These are phyloP conservation scores for Fraxinus cuspidata DNA, from an alignment of 257 asterid genomes.

Conservation along the genomic window DNA sequence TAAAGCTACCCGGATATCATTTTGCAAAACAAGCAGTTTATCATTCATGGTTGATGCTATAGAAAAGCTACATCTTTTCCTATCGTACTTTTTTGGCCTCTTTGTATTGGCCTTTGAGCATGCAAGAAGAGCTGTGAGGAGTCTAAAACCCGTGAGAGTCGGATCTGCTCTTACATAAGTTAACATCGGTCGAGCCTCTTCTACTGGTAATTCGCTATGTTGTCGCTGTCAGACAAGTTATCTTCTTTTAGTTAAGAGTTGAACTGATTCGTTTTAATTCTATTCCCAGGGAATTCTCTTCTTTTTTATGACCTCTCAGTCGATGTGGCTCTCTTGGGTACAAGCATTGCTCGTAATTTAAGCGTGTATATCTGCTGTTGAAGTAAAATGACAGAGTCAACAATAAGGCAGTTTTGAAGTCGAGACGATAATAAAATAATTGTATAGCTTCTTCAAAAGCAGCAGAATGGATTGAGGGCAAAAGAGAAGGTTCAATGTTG, in stretches of 20 bases:
- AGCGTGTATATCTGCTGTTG: background rate
- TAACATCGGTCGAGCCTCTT: slow-evolving; percentile 30
- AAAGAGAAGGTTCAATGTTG: background rate
- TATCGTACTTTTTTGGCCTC: slow-evolving; percentile 56
- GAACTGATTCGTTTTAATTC: slow-evolving; percentile 8
- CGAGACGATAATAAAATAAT: background rate
- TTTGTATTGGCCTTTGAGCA: slow-evolving; percentile 53
- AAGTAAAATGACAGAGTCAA: background rate
- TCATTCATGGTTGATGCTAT: slow-evolving; percentile 42
- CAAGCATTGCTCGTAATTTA: background rate
- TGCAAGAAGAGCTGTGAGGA: slow-evolving; percentile 52
- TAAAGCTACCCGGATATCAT: slow-evolving; percentile 39
- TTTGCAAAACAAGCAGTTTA: slow-evolving; percentile 44
- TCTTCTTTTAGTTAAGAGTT: background rate
- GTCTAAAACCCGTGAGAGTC: slow-evolving; percentile 70
- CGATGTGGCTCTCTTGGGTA: background rate
- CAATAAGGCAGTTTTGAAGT: background rate
- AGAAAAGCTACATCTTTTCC: slow-evolving; percentile 54
- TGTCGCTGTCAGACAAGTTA: background rate
- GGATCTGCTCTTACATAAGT: slow-evolving; percentile 62
- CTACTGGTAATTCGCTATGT: slow-evolving; percentile 41
- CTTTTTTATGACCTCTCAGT: slow-evolving; percentile 13
- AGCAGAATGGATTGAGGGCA: background rate
- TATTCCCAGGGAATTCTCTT: slow-evolving; percentile 36
- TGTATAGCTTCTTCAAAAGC: background rate